Percentiles rank a stretch among this genome's conserved stretches.
phyloP scores from a whole-genome alignment of 176 grass and related monocot species.

The Hsuehochloa calcarea region DNA sequence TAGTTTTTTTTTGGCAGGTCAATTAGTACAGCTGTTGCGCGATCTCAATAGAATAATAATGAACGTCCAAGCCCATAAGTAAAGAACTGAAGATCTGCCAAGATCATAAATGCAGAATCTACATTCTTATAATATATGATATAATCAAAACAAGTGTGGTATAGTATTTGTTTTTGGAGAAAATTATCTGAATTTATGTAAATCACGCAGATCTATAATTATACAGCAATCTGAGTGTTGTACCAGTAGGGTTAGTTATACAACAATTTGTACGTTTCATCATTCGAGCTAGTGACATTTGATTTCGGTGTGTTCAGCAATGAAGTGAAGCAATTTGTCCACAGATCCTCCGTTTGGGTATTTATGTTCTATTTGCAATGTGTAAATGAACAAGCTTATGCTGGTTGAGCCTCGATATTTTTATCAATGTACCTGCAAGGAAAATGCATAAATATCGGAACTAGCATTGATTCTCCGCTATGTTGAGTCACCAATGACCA shows the following conservation, averaged over 20 bases:
- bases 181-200: not conserved
- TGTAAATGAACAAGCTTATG: conserved; percentile 67
- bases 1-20: not conserved
- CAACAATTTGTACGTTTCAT: not conserved
- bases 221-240: not conserved
- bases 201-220: not conserved
- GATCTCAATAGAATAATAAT: not conserved
- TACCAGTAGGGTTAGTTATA: conserved; percentile 11
- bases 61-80: not conserved
- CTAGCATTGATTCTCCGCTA: not conserved
- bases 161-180: not conserved
- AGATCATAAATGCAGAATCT: not conserved
- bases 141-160: not conserved
- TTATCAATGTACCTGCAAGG: conserved; percentile 74
- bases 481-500: not conserved
- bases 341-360: not conserved
- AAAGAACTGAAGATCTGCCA: not conserved
- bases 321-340: not conserved
- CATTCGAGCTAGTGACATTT: not conserved
- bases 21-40: not conserved
- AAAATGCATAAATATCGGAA: conserved; percentile 22
- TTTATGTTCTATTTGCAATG: conserved; percentile 42
- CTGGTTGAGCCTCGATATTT: conserved; percentile 55
- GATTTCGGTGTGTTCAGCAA: not conserved
- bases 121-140: not conserved